Percentiles rank a stretch among this genome's conserved stretches.
phyloP scores from a whole-genome alignment of 352 stramenopile species.

The Pythium dissimile region DNA sequence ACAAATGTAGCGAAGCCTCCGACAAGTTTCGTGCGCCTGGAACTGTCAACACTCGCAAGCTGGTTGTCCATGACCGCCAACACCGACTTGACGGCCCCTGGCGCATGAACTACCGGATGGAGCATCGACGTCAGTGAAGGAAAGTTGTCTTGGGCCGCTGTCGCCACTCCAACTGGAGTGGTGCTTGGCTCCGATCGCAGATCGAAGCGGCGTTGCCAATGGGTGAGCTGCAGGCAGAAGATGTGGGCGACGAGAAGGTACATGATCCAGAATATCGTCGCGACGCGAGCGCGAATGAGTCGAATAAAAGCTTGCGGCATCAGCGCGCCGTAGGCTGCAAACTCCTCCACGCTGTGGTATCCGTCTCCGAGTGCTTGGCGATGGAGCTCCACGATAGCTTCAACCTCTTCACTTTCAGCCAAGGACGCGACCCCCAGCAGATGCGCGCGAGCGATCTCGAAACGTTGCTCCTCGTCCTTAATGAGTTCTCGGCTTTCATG shows the following conservation, averaged over 20 bases:
- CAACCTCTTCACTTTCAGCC: constrained; percentile 12
- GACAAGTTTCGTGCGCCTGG: constrained; percentile 9
- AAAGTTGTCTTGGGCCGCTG: constrained; percentile 24
- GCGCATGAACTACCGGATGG: constrained; percentile 43
- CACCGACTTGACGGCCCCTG: constrained; percentile 28
- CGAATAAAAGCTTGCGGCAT: constrained; percentile 48
- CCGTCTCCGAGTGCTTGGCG: constrained; percentile 44
- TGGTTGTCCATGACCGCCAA: constrained; percentile 4
- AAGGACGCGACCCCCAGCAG: constrained; percentile 30
- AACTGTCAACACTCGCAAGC: background rate
- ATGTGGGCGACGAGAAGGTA: constrained; percentile 65
- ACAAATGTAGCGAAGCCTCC: constrained; percentile 2
- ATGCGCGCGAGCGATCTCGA: constrained; percentile 38
- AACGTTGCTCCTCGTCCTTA: constrained; percentile 32
- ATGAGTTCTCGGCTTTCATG: constrained; percentile 37
- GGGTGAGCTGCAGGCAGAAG: constrained; percentile 52
- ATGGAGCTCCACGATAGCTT: constrained; percentile 33
- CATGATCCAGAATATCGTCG: constrained; percentile 55
- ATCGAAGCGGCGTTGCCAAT: constrained; percentile 68
- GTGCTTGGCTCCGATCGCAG: constrained; percentile 22
- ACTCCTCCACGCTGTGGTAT: constrained; percentile 47
- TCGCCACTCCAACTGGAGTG: background rate
- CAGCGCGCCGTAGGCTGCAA: constrained; percentile 36
- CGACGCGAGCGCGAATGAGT: constrained; percentile 43
- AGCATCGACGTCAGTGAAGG: constrained; percentile 62